These are phyloP conservation scores for Botrytis galanthina DNA, from an alignment of 2,329 filamentous ascomycete genomes.

Conservation along the genomic window DNA sequence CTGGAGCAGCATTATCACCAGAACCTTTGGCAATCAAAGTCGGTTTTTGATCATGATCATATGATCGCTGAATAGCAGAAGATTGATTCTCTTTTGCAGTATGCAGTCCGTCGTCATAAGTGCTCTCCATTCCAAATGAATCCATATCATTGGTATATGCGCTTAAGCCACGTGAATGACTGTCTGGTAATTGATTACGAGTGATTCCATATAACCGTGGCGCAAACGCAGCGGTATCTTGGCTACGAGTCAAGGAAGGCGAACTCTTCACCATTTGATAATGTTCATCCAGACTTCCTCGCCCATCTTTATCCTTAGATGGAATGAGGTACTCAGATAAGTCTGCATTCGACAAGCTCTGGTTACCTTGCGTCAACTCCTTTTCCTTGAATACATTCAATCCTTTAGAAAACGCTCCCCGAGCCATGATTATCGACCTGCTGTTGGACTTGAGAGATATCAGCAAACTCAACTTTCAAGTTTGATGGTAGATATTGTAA, in stretches of 20 bases:
- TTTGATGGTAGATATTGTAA: background rate
- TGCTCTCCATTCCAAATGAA: background rate
- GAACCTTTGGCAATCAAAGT: background rate
- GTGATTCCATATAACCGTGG: background rate
- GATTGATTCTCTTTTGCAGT: background rate
- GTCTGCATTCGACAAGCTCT: background rate
- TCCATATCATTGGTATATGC: background rate
- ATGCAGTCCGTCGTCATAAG: background rate
- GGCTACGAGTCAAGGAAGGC: background rate
- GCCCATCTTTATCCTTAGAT: background rate
- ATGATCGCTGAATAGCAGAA: background rate
- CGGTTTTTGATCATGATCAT: no score
- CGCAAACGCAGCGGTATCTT: background rate
- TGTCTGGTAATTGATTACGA: background rate
- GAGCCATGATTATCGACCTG: background rate
- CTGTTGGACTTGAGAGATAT: background rate
- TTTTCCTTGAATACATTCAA: background rate
- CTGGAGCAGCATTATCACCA: background rate
- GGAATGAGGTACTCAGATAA: background rate
- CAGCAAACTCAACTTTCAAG: background rate
- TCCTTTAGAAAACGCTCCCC: background rate
- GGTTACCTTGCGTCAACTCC: background rate
- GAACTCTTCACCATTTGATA: background rate
- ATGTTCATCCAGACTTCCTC: no score
- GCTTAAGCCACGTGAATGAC: background rate